These are phyloP conservation scores for Solanum ossicruentum DNA, from an alignment of 257 asterid genomes.

Conservation along the genomic window DNA sequence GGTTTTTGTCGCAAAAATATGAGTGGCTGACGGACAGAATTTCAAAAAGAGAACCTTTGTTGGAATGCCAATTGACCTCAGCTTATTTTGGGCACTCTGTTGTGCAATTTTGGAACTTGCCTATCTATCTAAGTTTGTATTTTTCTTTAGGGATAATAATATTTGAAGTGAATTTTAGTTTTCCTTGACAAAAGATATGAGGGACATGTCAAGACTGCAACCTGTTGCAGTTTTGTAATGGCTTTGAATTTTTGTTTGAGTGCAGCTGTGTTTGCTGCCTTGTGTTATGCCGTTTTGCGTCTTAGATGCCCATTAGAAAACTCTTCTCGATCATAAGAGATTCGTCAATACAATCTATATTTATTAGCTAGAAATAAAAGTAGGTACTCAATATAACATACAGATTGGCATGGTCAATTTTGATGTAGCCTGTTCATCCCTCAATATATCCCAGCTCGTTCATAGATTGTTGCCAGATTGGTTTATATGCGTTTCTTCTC, in stretches of 20 bases:
- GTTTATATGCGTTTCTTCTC: too few relatives aligned
- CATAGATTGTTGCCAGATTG: too few relatives aligned
- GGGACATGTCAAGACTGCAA: neutral
- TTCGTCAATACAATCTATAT: too few relatives aligned
- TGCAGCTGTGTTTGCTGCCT: neutral
- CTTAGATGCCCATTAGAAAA: too few relatives aligned
- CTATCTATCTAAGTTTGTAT: neutral
- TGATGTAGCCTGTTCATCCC: too few relatives aligned
- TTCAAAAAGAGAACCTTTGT: neutral
- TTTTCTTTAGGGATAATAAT: neutral
- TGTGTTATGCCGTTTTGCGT: neutral
- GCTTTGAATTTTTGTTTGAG: neutral
- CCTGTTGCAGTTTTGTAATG: neutral
- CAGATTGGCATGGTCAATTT: too few relatives aligned
- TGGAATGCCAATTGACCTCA: neutral
- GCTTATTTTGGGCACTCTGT: neutral
- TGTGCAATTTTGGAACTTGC: neutral
- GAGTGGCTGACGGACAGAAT: neutral
- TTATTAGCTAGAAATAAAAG: too few relatives aligned
- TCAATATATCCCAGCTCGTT: too few relatives aligned
- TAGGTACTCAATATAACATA: too few relatives aligned
- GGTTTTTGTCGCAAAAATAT: neutral
- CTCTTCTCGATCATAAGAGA: too few relatives aligned
- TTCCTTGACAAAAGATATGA: neutral
- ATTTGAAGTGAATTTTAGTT: neutral